These are phyloP conservation scores for Pisolithus orientalis DNA, from an alignment of 768 basidiomycete genomes.

Conservation along the genomic window DNA sequence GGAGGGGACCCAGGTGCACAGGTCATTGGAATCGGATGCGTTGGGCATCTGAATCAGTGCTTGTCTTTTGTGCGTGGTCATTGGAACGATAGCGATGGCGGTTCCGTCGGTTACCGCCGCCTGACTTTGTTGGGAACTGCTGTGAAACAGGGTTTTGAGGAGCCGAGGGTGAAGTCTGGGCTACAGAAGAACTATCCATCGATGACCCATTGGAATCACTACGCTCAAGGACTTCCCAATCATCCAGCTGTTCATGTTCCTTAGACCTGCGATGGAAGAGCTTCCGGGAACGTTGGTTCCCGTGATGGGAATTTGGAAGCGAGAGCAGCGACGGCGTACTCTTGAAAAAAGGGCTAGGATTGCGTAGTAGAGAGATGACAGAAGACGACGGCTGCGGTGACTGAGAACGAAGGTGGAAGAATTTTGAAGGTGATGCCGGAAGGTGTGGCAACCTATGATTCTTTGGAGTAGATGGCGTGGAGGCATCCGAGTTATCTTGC, in stretches of 20 bases:
- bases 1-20: constrained; percentile 29
- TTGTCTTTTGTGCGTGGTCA: constrained; percentile 20
- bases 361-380: constrained; percentile 28
- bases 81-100: constrained; percentile 4
- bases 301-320: constrained; percentile 26
- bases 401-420: constrained; percentile 25
- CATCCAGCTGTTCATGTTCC: constrained; percentile 28
- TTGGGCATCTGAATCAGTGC: constrained; percentile 19
- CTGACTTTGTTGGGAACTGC: constrained; percentile 8
- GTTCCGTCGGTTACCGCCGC: constrained; percentile 2
- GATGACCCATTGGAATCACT: constrained; percentile 23
- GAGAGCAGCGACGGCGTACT: constrained; percentile 27
- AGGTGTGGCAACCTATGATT: constrained; percentile 25
- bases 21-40: constrained; percentile 8
- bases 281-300: constrained; percentile 25
- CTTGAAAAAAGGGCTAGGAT: constrained; percentile 30
- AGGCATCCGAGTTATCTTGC: constrained; percentile 28
- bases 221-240: constrained; percentile 28
- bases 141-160: constrained; percentile 13
- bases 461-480: constrained; percentile 27
- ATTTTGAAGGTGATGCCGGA: constrained; percentile 25
- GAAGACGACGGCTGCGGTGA: constrained; percentile 30
- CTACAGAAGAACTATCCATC: constrained; percentile 9
- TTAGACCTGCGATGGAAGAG: constrained; percentile 31
- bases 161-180: constrained; percentile 9